Evolutionary conservation across 1,284 basidiomycete species (phyloP), one percentile per base, ranked within the genome.

Genomic region (Mycosarcoma mackinlayi): DNA sequence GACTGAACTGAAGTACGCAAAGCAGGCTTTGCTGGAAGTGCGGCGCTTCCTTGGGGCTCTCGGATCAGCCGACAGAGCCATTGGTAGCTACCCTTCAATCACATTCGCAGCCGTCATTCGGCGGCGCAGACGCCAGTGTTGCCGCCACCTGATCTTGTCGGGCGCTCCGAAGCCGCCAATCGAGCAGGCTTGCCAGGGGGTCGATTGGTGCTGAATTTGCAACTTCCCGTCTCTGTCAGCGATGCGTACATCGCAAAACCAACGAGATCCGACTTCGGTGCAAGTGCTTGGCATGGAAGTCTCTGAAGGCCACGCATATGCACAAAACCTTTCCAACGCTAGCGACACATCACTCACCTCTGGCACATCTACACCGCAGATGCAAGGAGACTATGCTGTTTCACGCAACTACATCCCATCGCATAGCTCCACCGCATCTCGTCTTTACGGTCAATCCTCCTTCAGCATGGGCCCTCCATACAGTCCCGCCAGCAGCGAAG

Each of bases 211-310:
- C n/a, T n/a, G n/a, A n/a, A n/a, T n/a, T n/a, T n/a, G n/a, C n/a
- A n/a, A n/a, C n/a, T n/a, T n/a, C n/a, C 51, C 60, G 28, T 44
- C 60, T 42, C 48, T 63, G 10, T 56, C 49, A 3, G 60, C 56
- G 21, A 40, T 54, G 21, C 28, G 49, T 24, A 10, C 39, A 14
- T 23, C 49, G 19, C 57, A 49, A 34, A 58, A 57, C 21, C 35
- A 25, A 9, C 49, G 45, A 18, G 54, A 57, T 42, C 35, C 50
- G n/a, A 38, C 50, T 1, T 57, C 64, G 0, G 68, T 71, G 4
- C 57, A 71, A 18, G 68, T 59, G 54, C 54, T 71, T 11, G 62
- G 62, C 25, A 65, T 65, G 54, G 51, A 65, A 24, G 35, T 55
- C 7, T 40, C 67, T 1, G 56, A 39, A 1, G 42, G 62, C 11